These are phyloP conservation scores for Sicyos baderoa DNA, from an alignment of 306 rosid species.

Conservation along the genomic window DNA sequence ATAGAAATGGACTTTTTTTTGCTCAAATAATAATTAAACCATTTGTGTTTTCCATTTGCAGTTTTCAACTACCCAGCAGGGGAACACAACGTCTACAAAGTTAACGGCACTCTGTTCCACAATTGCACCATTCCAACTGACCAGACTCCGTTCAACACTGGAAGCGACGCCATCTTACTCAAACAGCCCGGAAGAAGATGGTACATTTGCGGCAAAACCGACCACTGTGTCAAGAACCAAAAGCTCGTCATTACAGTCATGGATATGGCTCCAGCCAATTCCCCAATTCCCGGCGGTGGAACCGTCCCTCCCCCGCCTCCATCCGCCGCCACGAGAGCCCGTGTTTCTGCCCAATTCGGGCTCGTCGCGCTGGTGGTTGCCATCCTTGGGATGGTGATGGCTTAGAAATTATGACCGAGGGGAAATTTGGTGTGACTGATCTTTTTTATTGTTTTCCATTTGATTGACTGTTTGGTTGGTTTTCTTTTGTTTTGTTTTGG, in stretches of 20 bases:
- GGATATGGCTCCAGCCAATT: background rate
- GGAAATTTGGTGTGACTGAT: background rate
- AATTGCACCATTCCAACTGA: background rate
- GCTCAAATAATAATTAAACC: too few relatives aligned
- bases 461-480: background rate
- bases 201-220: background rate
- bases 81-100: background rate
- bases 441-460: background rate
- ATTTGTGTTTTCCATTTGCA: background rate
- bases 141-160: background rate
- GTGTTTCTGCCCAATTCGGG: background rate
- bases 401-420: background rate
- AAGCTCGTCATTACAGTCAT: constrained; percentile 7
- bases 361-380: background rate
- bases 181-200: background rate
- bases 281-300: constrained; percentile 2
- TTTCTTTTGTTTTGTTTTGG: background rate
- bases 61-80: background rate
- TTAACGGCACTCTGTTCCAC: background rate
- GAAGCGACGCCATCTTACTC: background rate
- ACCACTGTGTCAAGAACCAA: background rate
- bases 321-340: background rate
- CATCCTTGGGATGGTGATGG: constrained; percentile 15
- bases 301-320: background rate
- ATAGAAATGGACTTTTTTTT: too few relatives aligned